Percentiles rank a stretch among this genome's conserved stretches.
Conservation (phyloP, 2,329 filamentous ascomycete genomes). For the Chaetomium globosum region DNA sequence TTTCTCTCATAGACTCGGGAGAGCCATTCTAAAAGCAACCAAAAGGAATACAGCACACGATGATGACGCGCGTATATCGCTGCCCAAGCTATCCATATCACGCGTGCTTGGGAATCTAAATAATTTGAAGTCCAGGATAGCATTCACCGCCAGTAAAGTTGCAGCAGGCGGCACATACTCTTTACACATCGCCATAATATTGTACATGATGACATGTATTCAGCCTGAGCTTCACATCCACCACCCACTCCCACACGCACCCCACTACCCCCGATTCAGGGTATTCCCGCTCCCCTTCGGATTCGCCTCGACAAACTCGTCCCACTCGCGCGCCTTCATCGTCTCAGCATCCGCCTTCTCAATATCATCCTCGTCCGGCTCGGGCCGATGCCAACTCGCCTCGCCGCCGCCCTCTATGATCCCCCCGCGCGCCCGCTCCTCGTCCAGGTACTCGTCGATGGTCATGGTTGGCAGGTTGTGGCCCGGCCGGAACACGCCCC, state of each 20-base stretch:
- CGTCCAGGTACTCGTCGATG: slow-evolving; percentile 95
- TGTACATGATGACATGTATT: neutral
- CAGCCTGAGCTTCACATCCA: neutral
- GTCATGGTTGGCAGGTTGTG: slow-evolving; percentile 97
- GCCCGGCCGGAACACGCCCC: slow-evolving; percentile 83
- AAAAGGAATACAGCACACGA: neutral
- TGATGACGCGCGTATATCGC: neutral
- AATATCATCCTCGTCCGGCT: slow-evolving; percentile 85
- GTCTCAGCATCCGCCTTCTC: slow-evolving; percentile 88
- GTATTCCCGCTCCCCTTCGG: slow-evolving; percentile 83
- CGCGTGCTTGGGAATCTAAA: neutral
- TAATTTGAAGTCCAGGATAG: neutral
- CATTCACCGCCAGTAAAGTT: neutral
- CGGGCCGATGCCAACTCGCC: slow-evolving; percentile 66
- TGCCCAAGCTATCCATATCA: neutral
- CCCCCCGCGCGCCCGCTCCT: slow-evolving; percentile 79
- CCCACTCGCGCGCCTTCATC: slow-evolving; percentile 92
- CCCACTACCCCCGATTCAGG: slow-evolving; percentile 67
- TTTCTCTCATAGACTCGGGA: neutral
- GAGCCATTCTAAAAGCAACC: neutral
- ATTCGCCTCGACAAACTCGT: slow-evolving; percentile 90
- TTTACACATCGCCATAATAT: neutral
- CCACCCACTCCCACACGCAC: neutral
- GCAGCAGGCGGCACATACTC: neutral
- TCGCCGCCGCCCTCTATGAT: slow-evolving; percentile 91